Evolutionary conservation across 495 filamentous ascomycete species (phyloP), one percentile per base, ranked within the genome.

Genomic region (Cercophora scortea): DNA sequence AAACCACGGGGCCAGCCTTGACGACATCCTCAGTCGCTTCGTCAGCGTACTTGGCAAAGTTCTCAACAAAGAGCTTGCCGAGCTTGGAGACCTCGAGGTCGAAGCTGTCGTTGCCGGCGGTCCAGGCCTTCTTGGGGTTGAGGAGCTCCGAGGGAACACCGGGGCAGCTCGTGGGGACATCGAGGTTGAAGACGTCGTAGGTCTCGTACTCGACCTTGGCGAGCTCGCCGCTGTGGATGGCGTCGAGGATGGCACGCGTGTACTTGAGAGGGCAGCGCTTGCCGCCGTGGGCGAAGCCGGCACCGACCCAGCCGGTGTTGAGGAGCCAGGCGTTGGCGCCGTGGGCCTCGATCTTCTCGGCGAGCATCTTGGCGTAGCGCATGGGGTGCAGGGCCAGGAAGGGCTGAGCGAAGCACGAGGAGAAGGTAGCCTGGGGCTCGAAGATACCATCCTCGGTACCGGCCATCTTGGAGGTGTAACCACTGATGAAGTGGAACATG

Each of bases 401-500:
- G 53, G 93, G 93, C 75, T 98, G 93, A 45, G 94, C 93, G 74
- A 98, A 98, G 86, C 93, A 98, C 32, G 92, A 95, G 15, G 90
- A 96, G 86, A 98, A 98, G 61, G 93, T 98, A 3, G 93, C 93
- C 75, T 95, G 88, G 59, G 93, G 93, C 77, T 98, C 93, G 13
- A 87, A 89, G 49, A 98, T 82, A 69, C 93, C 93, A 49, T 96
- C 88, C 75, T 98, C 93, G 44, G 93, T 98, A 64, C 93, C 93
- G 55, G 92, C 94, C 94, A 98, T 97, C 85, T 98, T 98, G 63
- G 94, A 97, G 51, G 93, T 98, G 79, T 98, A 98, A 64, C 93
- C 93, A 16, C 87, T 93, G 71, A 98, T 98, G 81, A 98, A 98
- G 82, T 98, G 93, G 83, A 96, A 98, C 91, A 98, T 97, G 65